phyloP scores from a whole-genome alignment of 1,284 basidiomycete genomes.

The Apiotrichum mycotoxinovorans region DNA sequence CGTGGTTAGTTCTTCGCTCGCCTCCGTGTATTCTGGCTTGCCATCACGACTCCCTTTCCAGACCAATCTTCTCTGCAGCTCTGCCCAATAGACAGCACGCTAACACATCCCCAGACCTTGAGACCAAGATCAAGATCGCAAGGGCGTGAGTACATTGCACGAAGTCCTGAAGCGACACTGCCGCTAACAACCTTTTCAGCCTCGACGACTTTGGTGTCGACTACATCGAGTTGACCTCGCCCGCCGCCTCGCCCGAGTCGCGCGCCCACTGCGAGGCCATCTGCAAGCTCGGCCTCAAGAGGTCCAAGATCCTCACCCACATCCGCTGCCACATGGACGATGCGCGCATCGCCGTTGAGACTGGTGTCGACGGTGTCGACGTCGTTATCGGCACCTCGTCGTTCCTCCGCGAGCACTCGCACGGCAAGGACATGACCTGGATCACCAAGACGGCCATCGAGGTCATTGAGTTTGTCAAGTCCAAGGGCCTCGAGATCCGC shows the following conservation, averaged over 20 bases:
- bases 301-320: conserved; percentile 81
- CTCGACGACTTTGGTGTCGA: conserved; percentile 98
- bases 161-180: conserved; percentile 7
- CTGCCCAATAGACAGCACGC: conserved; percentile 66
- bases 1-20: no score
- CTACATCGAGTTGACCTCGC: conserved; percentile 99
- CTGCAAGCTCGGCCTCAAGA: conserved; percentile 97
- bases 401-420: conserved; percentile 98
- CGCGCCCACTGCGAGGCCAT: conserved; percentile 94
- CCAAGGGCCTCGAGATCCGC: conserved; percentile 98
- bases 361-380: conserved; percentile 98
- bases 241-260: conserved; percentile 96
- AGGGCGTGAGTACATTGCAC: conserved; percentile 55
- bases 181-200: conserved; percentile 15
- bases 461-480: conserved; percentile 99
- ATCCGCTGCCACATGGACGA: conserved; percentile 99
- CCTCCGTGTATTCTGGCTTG: no score
- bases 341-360: conserved; percentile 96
- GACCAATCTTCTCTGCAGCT: not conserved
- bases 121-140: conserved; percentile 99
- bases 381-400: conserved; percentile 99
- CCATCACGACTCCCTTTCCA: no score
- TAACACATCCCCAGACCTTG: conserved; percentile 55
- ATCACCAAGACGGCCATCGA: conserved; percentile 96
- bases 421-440: conserved; percentile 99